Evolutionary conservation across 1,139 yeast species (phyloP).

Genomic region (Suhomyces anneliseae): DNA sequence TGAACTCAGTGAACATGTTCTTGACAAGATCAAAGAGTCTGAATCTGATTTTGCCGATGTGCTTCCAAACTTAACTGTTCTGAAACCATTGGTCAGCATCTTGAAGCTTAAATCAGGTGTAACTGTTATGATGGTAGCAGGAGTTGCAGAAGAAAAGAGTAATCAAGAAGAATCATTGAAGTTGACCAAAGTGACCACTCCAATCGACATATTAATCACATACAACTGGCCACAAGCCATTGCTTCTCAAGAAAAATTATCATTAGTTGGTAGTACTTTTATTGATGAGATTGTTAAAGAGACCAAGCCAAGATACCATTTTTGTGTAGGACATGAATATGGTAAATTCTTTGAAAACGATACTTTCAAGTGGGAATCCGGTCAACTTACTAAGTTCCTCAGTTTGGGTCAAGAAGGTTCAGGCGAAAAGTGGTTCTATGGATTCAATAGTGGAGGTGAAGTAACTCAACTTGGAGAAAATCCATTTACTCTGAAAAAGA

Average conservation of each 20-base stretch:
- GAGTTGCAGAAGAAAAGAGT: slow-evolving; percentile 22
- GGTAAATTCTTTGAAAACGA: slow-evolving; percentile 56
- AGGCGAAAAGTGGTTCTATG: slow-evolving; percentile 70
- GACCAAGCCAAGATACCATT: slow-evolving; percentile 63
- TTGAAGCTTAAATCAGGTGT: slow-evolving; percentile 46
- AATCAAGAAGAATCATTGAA: slow-evolving; percentile 12
- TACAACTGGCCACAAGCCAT: slow-evolving; percentile 61
- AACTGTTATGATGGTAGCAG: slow-evolving; percentile 47
- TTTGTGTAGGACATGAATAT: slow-evolving; percentile 51
- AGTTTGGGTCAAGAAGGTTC: slow-evolving; percentile 62
- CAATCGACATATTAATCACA: slow-evolving; percentile 57
- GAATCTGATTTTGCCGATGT: slow-evolving; percentile 18
- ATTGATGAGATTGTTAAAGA: slow-evolving; percentile 49
- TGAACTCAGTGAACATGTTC: slow-evolving; percentile 13
- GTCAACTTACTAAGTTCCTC: slow-evolving; percentile 54
- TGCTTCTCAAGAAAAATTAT: slow-evolving; percentile 39
- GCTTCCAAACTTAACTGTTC: slow-evolving; percentile 21
- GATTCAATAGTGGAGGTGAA: slow-evolving; percentile 46
- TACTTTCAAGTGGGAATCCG: slow-evolving; percentile 59
- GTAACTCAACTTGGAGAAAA: slow-evolving; percentile 24
- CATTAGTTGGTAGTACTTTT: slow-evolving; percentile 35
- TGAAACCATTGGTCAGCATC: slow-evolving; percentile 29
- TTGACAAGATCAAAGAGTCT: neutral
- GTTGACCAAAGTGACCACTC: slow-evolving; percentile 14
- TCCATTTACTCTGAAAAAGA: slow-evolving; percentile 32